Evolutionary conservation across 2,329 filamentous ascomycete genomes (phyloP).

Genomic region (Pseudocercospora cruenta): DNA sequence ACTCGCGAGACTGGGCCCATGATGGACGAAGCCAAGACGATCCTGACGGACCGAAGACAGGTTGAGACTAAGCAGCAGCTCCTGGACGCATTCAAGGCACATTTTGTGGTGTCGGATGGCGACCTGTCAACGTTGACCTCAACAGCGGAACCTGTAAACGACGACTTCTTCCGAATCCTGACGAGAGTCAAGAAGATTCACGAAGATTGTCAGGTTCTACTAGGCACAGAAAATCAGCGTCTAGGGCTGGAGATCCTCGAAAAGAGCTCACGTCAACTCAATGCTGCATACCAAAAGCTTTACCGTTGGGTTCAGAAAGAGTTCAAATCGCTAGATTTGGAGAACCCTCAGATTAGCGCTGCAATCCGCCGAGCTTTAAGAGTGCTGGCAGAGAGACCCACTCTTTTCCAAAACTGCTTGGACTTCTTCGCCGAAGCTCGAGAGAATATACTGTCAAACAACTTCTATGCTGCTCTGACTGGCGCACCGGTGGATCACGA

Average conservation of each 20-base stretch:
- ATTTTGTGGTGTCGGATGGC: slow-evolving; percentile 83
- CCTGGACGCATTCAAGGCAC: slow-evolving; percentile 73
- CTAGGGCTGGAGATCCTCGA: slow-evolving; percentile 91
- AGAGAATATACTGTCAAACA: slow-evolving; percentile 82
- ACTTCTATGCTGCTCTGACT: slow-evolving; percentile 86
- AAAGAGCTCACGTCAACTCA: slow-evolving; percentile 81
- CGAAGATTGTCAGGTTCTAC: slow-evolving; percentile 82
- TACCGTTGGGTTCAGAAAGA: slow-evolving; percentile 95
- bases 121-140: slow-evolving; percentile 77
- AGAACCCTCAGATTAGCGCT: slow-evolving; percentile 88
- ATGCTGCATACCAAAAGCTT: slow-evolving; percentile 90
- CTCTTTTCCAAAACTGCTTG: slow-evolving; percentile 88
- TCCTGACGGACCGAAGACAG: slow-evolving; percentile 73
- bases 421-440: slow-evolving; percentile 91
- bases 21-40: slow-evolving; percentile 73
- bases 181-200: slow-evolving; percentile 83
- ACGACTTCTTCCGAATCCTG: slow-evolving; percentile 78
- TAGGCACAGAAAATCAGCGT: slow-evolving; percentile 87
- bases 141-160: slow-evolving; percentile 79
- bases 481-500: slow-evolving; percentile 67
- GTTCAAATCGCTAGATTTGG: slow-evolving; percentile 88
- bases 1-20: slow-evolving; percentile 74
- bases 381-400: slow-evolving; percentile 85
- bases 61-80: slow-evolving; percentile 80
- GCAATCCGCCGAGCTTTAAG: slow-evolving; percentile 82